phyloP scores from a whole-genome alignment of 208 protist genomes.

The Leishmania tarentolae region DNA sequence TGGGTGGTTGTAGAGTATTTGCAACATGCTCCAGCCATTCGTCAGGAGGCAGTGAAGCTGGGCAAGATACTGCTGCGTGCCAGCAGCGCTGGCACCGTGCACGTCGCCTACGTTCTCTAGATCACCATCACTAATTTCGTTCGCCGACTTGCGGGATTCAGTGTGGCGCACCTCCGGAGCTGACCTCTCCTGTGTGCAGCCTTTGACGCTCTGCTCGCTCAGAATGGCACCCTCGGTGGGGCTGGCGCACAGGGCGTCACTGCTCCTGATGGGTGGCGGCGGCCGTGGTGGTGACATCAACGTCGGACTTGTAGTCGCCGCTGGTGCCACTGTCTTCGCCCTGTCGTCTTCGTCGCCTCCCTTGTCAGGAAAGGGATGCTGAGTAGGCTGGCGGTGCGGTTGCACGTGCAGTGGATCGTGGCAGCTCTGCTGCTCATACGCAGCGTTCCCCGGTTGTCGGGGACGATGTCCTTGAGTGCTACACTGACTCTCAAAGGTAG shows the following conservation, averaged over 20 bases:
- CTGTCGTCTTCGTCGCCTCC: not conserved
- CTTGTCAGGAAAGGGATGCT: not conserved
- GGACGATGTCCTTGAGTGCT: not conserved
- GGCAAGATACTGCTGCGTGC: conserved; percentile 28
- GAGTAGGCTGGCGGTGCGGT: not conserved
- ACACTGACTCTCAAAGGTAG: not conserved
- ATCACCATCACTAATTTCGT: not conserved
- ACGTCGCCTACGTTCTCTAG: not conserved
- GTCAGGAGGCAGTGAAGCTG: conserved; percentile 51
- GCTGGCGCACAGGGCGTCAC: not conserved
- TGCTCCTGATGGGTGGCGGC: not conserved
- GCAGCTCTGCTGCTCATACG: not conserved
- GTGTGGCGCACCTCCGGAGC: not conserved
- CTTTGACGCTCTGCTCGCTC: not conserved
- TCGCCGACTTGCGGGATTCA: not conserved
- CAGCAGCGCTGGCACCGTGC: conserved; percentile 4
- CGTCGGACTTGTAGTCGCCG: not conserved
- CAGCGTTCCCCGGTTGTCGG: not conserved
- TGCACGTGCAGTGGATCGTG: not conserved
- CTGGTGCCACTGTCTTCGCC: not conserved
- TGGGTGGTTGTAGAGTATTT: conserved; percentile 51
- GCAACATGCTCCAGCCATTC: conserved; percentile 67
- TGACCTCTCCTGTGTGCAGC: not conserved
- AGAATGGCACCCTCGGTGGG: not conserved
- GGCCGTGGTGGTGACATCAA: not conserved